Conservation (phyloP, 2,329 filamentous ascomycete genomes). For the Elsinoe perseae region DNA sequence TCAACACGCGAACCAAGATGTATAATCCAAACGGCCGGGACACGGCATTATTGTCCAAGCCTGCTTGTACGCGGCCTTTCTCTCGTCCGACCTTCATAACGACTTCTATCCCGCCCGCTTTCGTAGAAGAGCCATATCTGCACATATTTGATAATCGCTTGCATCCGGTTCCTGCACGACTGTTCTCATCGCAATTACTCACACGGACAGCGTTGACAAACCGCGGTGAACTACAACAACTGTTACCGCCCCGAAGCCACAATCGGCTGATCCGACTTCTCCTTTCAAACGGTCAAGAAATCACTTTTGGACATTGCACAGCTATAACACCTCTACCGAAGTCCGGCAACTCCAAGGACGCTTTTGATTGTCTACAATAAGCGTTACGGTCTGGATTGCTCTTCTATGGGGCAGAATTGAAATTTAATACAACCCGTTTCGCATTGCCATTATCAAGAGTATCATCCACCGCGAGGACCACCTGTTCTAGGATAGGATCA, state of each 20-base stretch:
- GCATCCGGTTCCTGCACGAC: constrained; percentile 7
- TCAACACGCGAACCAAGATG: constrained; percentile 9
- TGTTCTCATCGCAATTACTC: background rate
- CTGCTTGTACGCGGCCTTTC: constrained; percentile 7
- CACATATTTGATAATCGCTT: background rate
- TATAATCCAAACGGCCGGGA: constrained; percentile 12
- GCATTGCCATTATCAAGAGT: background rate
- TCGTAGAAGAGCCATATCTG: background rate
- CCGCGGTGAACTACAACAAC: background rate
- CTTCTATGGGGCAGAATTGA: background rate
- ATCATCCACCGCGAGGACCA: background rate
- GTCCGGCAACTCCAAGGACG: background rate
- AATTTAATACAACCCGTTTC: background rate
- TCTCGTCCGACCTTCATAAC: constrained; percentile 6
- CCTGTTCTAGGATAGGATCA: background rate
- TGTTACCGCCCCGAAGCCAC: background rate
- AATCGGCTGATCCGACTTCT: constrained; percentile 4
- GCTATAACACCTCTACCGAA: background rate
- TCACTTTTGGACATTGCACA: background rate
- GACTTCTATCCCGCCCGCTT: background rate
- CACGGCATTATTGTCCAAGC: background rate
- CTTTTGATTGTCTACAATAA: background rate
- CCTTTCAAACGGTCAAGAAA: constrained; percentile 11
- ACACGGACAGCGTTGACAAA: background rate
- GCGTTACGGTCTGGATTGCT: background rate